Evolutionary conservation across 768 basidiomycete species (phyloP).

Genomic region (Russula earlei): DNA sequence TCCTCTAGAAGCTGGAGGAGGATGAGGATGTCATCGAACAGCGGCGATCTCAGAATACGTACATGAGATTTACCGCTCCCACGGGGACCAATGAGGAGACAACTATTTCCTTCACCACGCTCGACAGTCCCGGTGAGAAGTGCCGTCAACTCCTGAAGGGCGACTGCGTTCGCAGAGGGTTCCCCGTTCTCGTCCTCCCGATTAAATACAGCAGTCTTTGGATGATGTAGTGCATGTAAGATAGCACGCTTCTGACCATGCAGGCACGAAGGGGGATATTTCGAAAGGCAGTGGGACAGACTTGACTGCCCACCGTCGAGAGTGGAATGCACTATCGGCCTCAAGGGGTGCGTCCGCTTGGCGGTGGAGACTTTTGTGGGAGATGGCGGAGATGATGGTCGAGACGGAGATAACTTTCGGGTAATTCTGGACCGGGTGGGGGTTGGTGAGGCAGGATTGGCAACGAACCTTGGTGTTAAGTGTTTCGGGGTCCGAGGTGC

Average conservation of each 20-base stretch:
- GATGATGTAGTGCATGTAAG: slow-evolving; percentile 35
- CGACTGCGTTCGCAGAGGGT: slow-evolving; percentile 39
- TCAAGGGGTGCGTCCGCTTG: neutral
- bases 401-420: neutral
- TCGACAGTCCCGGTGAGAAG: slow-evolving; percentile 64
- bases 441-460: slow-evolving; percentile 4
- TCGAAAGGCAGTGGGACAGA: slow-evolving; percentile 28
- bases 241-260: slow-evolving; percentile 50
- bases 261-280: slow-evolving; percentile 37
- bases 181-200: slow-evolving; percentile 29
- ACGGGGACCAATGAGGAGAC: slow-evolving; percentile 74
- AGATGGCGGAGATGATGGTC: neutral
- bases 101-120: slow-evolving; percentile 90
- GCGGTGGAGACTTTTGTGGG: neutral
- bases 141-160: slow-evolving; percentile 48
- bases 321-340: neutral
- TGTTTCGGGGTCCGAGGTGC: slow-evolving; percentile 6
- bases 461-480: neutral
- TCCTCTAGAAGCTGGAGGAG: slow-evolving; percentile 52
- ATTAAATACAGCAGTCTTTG: slow-evolving; percentile 18
- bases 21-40: slow-evolving; percentile 6
- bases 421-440: neutral
- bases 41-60: slow-evolving; percentile 21
- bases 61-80: slow-evolving; percentile 82
- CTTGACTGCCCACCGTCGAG: slow-evolving; percentile 13